Evolutionary conservation across 1,139 yeast genomes (phyloP), one percentile per base, ranked within the genome.

Genomic region (Sugiyamaella sp.): DNA sequence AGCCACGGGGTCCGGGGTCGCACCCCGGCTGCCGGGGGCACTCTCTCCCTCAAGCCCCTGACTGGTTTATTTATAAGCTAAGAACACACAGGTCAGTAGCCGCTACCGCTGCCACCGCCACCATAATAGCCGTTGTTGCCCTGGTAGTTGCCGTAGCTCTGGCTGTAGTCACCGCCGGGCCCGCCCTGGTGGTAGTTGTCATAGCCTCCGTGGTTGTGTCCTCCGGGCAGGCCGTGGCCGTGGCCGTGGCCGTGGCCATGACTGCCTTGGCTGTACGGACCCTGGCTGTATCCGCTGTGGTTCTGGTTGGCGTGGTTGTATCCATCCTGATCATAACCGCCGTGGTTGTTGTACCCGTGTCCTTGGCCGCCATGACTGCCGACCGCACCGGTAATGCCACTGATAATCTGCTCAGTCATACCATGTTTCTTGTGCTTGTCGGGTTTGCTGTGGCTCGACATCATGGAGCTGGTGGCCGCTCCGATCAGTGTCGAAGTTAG

Each of bases 11-110:
- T 29, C 35, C n/a, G 35, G 35, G 35, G 35, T 14, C 4, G 35
- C 8, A 14, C 35, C 35, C 35, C 35, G n/a, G 35, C 35, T 14
- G 35, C 35, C 35, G 35, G 35, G n/a, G 35, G 35, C 35, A 29
- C 9, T 25, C 29, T 10, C 9, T 25, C 5, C 5, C 10, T 10
- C 29, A 24, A 5, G 10, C 29, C 5, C 29, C 9, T 6, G 29
- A 24, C 5, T 24, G 9, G 29, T 24, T 10, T 24, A 24, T 6
- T 24, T 24, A 10, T 29, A 12, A 29, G n/a, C n/a, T 29, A 29
- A 6, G 8, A 29, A 14, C n/a, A 29, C n/a, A n/a, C n/a, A n/a
- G n/a, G n/a, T n/a, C n/a, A n/a, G n/a, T n/a, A n/a, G n/a, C n/a
- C n/a, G n/a, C n/a, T n/a, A n/a, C n/a, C n/a, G n/a, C n/a, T n/a